Evolutionary conservation across 441 rosid species (phyloP).

Genomic region (Populus tomentosa): DNA sequence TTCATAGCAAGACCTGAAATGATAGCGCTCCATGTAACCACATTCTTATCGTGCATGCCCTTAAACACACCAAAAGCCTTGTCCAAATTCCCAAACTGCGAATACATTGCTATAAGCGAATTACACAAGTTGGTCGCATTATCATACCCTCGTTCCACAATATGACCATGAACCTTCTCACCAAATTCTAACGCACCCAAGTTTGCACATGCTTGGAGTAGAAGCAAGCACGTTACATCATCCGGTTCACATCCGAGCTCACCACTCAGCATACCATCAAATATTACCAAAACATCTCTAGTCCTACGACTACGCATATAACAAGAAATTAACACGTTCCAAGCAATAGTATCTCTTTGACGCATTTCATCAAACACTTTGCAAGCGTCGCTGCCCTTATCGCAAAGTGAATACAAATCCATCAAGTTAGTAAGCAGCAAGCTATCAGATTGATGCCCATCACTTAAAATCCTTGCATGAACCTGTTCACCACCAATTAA

Average conservation of each 20-base stretch:
- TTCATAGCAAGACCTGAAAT: constrained; percentile 84
- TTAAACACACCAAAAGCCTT: constrained; percentile 58
- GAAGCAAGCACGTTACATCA: constrained; percentile 65
- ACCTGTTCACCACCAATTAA: constrained; percentile 50
- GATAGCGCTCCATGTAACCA: constrained; percentile 79
- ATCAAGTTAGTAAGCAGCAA: constrained; percentile 61
- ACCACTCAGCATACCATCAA: constrained; percentile 55
- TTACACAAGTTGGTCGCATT: constrained; percentile 44
- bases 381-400: constrained; percentile 34
- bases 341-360: constrained; percentile 51
- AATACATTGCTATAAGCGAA: constrained; percentile 74
- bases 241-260: constrained; percentile 51
- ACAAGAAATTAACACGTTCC: constrained; percentile 77
- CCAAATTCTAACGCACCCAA: constrained; percentile 76
- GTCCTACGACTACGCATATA: constrained; percentile 53
- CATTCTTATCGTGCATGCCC: constrained; percentile 45
- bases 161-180: constrained; percentile 50
- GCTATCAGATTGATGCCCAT: constrained; percentile 61
- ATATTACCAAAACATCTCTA: constrained; percentile 47
- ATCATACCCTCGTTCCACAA: constrained; percentile 37
- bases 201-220: constrained; percentile 65
- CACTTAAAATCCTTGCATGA: constrained; percentile 54
- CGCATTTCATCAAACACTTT: constrained; percentile 74
- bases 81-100: constrained; percentile 68
- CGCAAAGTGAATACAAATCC: constrained; percentile 47